A percentile compares a stretch with the other conserved stretches of the same genome.
Conservation (phyloP, 805 yeast species). For the Candida xyloterini region DNA sequence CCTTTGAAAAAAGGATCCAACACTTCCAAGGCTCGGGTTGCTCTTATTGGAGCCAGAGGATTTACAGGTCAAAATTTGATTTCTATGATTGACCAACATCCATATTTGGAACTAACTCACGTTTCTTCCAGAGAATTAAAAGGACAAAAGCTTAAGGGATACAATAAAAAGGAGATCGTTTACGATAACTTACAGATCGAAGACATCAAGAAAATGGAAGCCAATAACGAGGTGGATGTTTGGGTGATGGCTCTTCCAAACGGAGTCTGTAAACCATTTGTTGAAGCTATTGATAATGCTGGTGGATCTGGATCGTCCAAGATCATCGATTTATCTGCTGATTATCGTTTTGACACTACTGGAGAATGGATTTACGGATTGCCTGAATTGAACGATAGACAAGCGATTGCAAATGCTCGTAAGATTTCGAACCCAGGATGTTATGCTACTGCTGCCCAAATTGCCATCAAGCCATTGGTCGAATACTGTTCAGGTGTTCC, state of each 20-base stretch:
- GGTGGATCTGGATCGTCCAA: conserved; percentile 58
- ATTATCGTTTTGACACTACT: conserved; percentile 86
- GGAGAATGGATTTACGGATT: conserved; percentile 92
- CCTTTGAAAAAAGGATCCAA: conserved; percentile 66
- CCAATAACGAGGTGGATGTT: conserved; percentile 75
- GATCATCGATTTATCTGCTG: conserved; percentile 92
- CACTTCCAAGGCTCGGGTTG: conserved; percentile 66
- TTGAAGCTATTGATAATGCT: conserved; percentile 71
- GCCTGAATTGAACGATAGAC: conserved; percentile 83
- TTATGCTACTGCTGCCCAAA: conserved; percentile 97
- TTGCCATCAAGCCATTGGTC: conserved; percentile 84
- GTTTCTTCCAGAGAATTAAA: conserved; percentile 94
- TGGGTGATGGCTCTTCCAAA: conserved; percentile 99
- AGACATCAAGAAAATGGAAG: conserved; percentile 78
- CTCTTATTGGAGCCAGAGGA: conserved; percentile 98
- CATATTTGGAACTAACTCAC: conserved; percentile 81
- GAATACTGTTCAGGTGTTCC: conserved; percentile 71
- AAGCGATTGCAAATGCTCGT: conserved; percentile 61
- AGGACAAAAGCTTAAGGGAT: conserved; percentile 85
- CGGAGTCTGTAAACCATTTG: conserved; percentile 91
- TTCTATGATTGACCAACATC: conserved; percentile 81
- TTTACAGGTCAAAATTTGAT: conserved; percentile 94
- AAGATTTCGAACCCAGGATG: conserved; percentile 97
- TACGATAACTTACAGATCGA: conserved; percentile 87
- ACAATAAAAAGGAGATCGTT: conserved; percentile 72